phyloP scores from a whole-genome alignment of 1,139 yeast genomes.

The Candida tetrigidarum region DNA sequence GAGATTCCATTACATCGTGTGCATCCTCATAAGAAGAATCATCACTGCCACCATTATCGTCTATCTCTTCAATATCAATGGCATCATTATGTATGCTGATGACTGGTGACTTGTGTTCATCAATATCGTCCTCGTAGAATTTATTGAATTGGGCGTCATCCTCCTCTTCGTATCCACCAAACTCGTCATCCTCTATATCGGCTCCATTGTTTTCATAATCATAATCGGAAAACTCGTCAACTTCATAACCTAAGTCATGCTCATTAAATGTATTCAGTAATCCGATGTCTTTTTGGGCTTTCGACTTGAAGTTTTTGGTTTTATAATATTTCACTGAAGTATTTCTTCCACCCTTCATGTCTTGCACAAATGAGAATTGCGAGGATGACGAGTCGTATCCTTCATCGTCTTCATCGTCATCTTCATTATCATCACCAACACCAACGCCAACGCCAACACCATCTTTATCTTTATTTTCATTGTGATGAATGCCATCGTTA shows the following conservation, averaged over 20 bases:
- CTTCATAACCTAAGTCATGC: conserved; percentile 39
- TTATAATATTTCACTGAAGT: conserved; percentile 66
- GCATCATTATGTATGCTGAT: not conserved
- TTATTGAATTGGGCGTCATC: conserved; percentile 38
- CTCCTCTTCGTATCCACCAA: conserved; percentile 56
- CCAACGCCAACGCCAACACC: too few species aligned
- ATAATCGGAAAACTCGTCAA: conserved; percentile 42
- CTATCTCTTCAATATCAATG: conserved; percentile 9
- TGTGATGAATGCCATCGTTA: too few species aligned
- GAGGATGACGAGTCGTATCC: conserved; percentile 40
- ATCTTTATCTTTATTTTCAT: too few species aligned
- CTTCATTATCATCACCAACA: conserved; percentile 10
- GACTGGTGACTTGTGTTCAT: not conserved
- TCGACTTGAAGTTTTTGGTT: conserved; percentile 22
- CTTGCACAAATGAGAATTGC: conserved; percentile 63
- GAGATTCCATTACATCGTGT: not conserved
- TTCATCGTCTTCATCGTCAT: conserved; percentile 25
- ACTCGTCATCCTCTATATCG: conserved; percentile 45
- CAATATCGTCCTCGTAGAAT: conserved; percentile 23
- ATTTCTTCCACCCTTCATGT: conserved; percentile 59
- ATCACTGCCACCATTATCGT: too few species aligned
- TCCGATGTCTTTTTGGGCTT: conserved; percentile 3
- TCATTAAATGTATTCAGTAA: conserved; percentile 27
- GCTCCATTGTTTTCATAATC: conserved; percentile 61
- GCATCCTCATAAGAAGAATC: not conserved